Percentiles rank a stretch among this genome's conserved stretches.
Evolutionary conservation across 306 rosid genomes (phyloP).

Genomic region (Vigna unguiculata): DNA sequence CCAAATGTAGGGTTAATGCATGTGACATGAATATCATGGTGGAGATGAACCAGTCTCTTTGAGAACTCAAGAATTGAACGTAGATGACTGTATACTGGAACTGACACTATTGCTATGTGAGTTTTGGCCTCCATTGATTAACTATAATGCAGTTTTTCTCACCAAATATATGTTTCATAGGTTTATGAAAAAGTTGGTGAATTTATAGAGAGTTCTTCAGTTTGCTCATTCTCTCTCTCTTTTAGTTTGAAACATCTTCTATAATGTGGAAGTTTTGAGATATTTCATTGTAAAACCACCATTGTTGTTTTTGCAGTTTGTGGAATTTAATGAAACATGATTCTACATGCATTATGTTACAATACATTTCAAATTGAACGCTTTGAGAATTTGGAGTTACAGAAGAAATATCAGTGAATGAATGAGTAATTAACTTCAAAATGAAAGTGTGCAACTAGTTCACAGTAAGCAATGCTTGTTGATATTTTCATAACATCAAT

Average conservation of each 20-base stretch:
- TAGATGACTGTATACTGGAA: conserved; percentile 49
- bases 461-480: too few species aligned
- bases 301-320: neutral
- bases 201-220: conserved; percentile 21
- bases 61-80: conserved; percentile 48
- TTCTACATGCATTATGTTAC: neutral
- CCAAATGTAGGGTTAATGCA: conserved; percentile 49
- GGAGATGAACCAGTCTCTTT: conserved; percentile 36
- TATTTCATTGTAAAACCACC: neutral
- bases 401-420: neutral
- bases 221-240: neutral
- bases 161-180: neutral
- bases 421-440: neutral
- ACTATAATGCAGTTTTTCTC: neutral
- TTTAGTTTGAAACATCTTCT: neutral
- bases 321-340: neutral
- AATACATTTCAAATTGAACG: neutral
- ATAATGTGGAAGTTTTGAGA: neutral
- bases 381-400: neutral
- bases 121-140: conserved; percentile 38
- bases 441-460: neutral
- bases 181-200: neutral
- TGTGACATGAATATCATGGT: conserved; percentile 42
- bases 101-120: conserved; percentile 50
- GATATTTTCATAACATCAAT: too few species aligned